phyloP scores from a whole-genome alignment of 495 filamentous ascomycete genomes.

The Penicillium fimorum region DNA sequence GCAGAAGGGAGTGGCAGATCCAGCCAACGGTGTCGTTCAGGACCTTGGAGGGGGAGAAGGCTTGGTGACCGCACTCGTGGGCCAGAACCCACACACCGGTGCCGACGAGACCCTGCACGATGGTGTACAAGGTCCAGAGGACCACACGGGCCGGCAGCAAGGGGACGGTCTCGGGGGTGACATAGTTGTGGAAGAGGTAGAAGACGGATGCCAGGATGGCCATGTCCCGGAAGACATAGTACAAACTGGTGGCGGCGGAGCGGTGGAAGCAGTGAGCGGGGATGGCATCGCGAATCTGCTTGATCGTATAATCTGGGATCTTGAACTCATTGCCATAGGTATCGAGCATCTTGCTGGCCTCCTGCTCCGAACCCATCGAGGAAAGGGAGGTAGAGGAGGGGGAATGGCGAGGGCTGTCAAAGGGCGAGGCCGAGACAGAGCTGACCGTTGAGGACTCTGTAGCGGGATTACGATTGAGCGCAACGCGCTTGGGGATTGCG shows the following conservation, averaged over 20 bases:
- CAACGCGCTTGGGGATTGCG: slow-evolving; percentile 53
- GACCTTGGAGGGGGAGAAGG: slow-evolving; percentile 76
- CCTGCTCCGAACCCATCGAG: slow-evolving; percentile 67
- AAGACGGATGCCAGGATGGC: slow-evolving; percentile 55
- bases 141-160: slow-evolving; percentile 45
- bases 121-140: slow-evolving; percentile 61
- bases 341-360: slow-evolving; percentile 58
- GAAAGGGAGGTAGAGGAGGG: slow-evolving; percentile 89
- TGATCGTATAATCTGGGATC: slow-evolving; percentile 70
- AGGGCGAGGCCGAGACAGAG: slow-evolving; percentile 62
- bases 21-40: slow-evolving; percentile 86
- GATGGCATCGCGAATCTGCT: slow-evolving; percentile 64
- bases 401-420: slow-evolving; percentile 69
- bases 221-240: slow-evolving; percentile 63
- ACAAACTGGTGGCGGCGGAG: slow-evolving; percentile 57
- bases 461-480: slow-evolving; percentile 48
- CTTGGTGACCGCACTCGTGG: slow-evolving; percentile 73
- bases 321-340: slow-evolving; percentile 69
- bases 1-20: slow-evolving; percentile 74
- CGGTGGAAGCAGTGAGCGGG: slow-evolving; percentile 64
- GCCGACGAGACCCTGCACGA: slow-evolving; percentile 63
- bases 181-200: slow-evolving; percentile 63
- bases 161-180: slow-evolving; percentile 62
- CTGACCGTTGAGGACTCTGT: slow-evolving; percentile 62
- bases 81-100: slow-evolving; percentile 72